These are phyloP conservation scores for Penicillium steckii DNA, from an alignment of 495 filamentous ascomycete genomes.

Conservation along the genomic window DNA sequence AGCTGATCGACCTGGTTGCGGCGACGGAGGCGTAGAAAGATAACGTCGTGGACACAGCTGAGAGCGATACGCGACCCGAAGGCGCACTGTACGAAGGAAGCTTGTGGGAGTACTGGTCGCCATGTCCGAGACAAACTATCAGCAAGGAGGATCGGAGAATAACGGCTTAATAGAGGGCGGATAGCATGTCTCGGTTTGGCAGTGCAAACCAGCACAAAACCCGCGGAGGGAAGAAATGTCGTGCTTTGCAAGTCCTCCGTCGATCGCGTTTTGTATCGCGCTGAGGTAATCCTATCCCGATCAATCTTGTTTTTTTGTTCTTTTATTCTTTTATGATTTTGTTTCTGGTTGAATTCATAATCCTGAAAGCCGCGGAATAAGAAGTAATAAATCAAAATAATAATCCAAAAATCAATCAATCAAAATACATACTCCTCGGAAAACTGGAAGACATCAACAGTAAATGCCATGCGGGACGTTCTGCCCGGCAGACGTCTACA, in stretches of 20 bases:
- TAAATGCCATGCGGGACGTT: slow-evolving; percentile 16
- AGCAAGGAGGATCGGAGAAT: not conserved
- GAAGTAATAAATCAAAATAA: not conserved
- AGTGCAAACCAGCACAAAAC: slow-evolving; percentile 2
- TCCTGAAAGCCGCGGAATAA: not conserved
- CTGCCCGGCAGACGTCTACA: slow-evolving; percentile 18
- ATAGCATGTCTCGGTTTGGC: slow-evolving; percentile 11
- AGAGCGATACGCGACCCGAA: slow-evolving; percentile 5
- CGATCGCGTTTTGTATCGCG: slow-evolving; percentile 11
- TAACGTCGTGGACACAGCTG: slow-evolving; percentile 17
- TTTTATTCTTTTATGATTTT: not conserved
- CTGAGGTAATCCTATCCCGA: slow-evolving; percentile 23
- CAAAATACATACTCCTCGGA: not conserved
- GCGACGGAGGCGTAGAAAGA: slow-evolving; percentile 28
- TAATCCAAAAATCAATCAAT: not conserved
- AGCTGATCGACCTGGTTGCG: slow-evolving; percentile 7
- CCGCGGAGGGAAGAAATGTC: not conserved
- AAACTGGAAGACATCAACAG: not conserved
- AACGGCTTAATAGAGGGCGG: slow-evolving; percentile 5
- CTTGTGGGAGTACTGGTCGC: slow-evolving; percentile 7
- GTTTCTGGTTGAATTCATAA: not conserved
- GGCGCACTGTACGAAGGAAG: slow-evolving; percentile 19
- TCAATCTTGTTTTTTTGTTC: slow-evolving; percentile 6
- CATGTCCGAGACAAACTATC: slow-evolving; percentile 4
- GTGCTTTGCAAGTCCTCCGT: not conserved